Base-by-base conservation (phyloP, 495 filamentous ascomycete genomes). In the Penicillium coprophilum region DNA sequence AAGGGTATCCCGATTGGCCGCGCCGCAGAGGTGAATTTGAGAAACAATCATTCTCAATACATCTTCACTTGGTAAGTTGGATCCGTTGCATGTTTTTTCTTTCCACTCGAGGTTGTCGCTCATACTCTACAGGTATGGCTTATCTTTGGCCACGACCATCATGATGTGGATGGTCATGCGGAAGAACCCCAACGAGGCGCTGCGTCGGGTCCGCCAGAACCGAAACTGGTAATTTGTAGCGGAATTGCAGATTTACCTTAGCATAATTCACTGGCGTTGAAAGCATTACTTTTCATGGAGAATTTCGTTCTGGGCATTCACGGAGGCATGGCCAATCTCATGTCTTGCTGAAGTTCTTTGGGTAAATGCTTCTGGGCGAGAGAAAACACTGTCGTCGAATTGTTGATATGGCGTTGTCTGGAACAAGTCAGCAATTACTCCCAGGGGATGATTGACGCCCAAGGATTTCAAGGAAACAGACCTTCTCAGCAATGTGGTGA, bases 1-100 rank as follows among this genome's bases (percentile, higher is more conserved):
- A 87, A 86, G 56, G 94, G 95, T n/a, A 86, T 94, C 39, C 94
- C 94, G 2, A 93, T 97, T 69, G 95, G 90, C n/a, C 82, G 92
- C 66, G 75, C 90, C 6, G 83, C 94, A 6, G 91, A 94, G 75
- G 94, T 98, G 56, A 96, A 94, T 72, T 73, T 98, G 70, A 83
- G 89, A 67, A 98, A 98, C 68, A 97, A 93, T 71, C 94, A 98
- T 73, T 85, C 89, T 61, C 93, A 98, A 75, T 98, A 98, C 67
- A 97, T 98, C 54, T 92, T 96, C 69, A 98, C 94, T 50, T 98
- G 94, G 94, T 96, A 83, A 66, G 85, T 77, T 52, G 8, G 23
- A 31, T 21, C 20, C 21, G 17, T 28, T 11, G 4, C 30, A 4
- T 31, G 9, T 23, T 12, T 6, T 21, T 19, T 1, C 0, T 28